Conservation (phyloP, 345 rosid species). For the Gossypium anomalum region DNA sequence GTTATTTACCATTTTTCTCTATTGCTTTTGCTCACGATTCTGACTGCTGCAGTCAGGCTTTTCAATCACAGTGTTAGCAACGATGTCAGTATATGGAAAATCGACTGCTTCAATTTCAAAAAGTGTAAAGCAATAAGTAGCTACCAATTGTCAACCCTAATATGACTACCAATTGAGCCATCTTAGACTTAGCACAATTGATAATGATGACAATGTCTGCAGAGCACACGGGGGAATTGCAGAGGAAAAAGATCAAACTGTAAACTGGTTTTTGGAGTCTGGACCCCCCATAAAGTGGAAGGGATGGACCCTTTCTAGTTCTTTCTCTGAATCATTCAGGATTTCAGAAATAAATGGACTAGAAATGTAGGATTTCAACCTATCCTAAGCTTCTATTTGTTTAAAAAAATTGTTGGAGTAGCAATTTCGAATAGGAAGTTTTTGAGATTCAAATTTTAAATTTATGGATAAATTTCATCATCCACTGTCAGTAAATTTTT, state of each 20-base stretch:
- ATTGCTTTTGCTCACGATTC: not conserved
- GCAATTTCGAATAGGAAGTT: too few species aligned
- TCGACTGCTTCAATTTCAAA: not conserved
- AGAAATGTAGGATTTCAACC: not conserved
- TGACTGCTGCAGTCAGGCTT: not conserved
- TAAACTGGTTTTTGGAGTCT: not conserved
- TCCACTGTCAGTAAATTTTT: too few species aligned
- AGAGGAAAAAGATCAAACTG: not conserved
- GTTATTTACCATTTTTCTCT: not conserved
- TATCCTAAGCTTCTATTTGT: too few species aligned
- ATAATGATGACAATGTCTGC: not conserved
- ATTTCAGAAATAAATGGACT: not conserved
- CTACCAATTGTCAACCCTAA: not conserved
- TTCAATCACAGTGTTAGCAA: not conserved
- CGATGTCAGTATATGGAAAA: not conserved
- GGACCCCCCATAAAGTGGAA: not conserved
- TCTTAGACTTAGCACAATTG: not conserved
- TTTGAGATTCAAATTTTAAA: too few species aligned
- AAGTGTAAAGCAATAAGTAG: not conserved
- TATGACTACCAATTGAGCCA: not conserved
- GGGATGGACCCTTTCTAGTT: not conserved
- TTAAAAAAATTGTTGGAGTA: too few species aligned
- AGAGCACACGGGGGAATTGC: constrained; percentile 5
- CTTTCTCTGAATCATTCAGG: not conserved
- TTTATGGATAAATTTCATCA: too few species aligned